Evolutionary conservation across 2,329 filamentous ascomycete genomes (phyloP).

Genomic region (Teratosphaeria zuluensis): DNA sequence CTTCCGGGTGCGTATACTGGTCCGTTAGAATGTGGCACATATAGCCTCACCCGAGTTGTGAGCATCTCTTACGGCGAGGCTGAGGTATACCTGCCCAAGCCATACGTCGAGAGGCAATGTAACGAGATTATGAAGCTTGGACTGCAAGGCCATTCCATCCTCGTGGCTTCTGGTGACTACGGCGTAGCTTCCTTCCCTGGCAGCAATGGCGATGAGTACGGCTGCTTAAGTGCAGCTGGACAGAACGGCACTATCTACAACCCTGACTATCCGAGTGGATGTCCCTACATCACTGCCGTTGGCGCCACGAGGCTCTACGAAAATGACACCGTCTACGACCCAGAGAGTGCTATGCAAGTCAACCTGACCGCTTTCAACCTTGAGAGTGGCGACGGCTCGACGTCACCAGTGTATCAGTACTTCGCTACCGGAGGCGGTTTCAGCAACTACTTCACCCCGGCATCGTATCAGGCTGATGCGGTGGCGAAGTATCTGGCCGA

Average conservation of each 20-base stretch:
- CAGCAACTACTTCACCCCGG: slow-evolving; percentile 25
- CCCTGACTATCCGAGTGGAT: slow-evolving; percentile 8
- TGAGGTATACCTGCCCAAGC: slow-evolving; percentile 41
- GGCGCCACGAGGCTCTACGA: slow-evolving; percentile 31
- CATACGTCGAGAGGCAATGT: slow-evolving; percentile 39
- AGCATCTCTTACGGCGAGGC: slow-evolving; percentile 50
- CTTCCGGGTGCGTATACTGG: slow-evolving; percentile 40
- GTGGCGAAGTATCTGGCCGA: slow-evolving; percentile 25
- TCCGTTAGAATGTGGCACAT: slow-evolving; percentile 36
- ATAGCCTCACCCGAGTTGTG: slow-evolving; percentile 47
- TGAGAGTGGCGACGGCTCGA: not conserved
- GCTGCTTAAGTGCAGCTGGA: slow-evolving; percentile 13
- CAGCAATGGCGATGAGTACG: slow-evolving; percentile 3
- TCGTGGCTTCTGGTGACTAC: slow-evolving; percentile 37
- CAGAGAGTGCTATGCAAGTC: slow-evolving; percentile 11
- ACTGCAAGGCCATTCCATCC: slow-evolving; percentile 36
- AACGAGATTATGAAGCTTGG: slow-evolving; percentile 34
- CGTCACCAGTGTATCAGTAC: not conserved
- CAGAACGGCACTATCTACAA: slow-evolving; percentile 13
- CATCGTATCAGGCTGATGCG: slow-evolving; percentile 26
- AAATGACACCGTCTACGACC: slow-evolving; percentile 20
- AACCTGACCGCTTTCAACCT: slow-evolving; percentile 1
- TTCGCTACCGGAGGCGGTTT: slow-evolving; percentile 31
- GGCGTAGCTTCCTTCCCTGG: slow-evolving; percentile 23
- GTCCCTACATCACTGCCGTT: slow-evolving; percentile 28